A percentile compares a stretch with the other conserved stretches of the same genome.
These are phyloP conservation scores for Phytophthora fragariaefolia DNA, from an alignment of 352 stramenopile species.

Conservation along the genomic window DNA sequence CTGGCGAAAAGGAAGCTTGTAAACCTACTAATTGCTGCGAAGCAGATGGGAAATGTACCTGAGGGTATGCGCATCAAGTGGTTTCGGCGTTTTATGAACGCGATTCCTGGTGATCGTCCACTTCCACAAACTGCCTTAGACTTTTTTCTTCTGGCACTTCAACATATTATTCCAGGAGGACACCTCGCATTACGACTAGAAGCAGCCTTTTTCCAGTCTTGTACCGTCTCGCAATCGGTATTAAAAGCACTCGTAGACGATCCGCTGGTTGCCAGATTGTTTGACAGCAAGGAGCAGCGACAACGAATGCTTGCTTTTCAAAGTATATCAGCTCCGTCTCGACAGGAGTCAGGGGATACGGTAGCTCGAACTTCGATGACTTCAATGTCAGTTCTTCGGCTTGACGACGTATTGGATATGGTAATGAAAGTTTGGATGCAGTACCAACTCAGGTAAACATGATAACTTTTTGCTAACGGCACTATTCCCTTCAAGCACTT, in stretches of 20 bases:
- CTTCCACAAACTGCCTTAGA: constrained; percentile 54
- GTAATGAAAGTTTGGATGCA: constrained; percentile 80
- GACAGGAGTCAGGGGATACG: constrained; percentile 16
- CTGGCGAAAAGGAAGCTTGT: constrained; percentile 63
- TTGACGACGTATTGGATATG: constrained; percentile 76
- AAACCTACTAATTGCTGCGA: constrained; percentile 51
- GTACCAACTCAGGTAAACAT: constrained; percentile 54
- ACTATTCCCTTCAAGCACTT: background rate
- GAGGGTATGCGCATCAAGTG: constrained; percentile 68
- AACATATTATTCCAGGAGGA: constrained; percentile 52
- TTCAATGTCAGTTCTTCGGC: constrained; percentile 41
- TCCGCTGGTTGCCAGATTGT: constrained; percentile 47
- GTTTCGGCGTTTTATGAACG: constrained; percentile 69
- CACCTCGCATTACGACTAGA: constrained; percentile 53
- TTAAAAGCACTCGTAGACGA: constrained; percentile 58
- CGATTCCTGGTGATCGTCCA: constrained; percentile 31
- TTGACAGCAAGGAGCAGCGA: constrained; percentile 59
- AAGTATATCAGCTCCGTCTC: constrained; percentile 17
- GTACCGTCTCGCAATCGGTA: constrained; percentile 45
- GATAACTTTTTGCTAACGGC: background rate
- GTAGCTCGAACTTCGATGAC: constrained; percentile 8
- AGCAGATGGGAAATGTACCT: constrained; percentile 44
- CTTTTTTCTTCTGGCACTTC: constrained; percentile 61
- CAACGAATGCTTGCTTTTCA: constrained; percentile 47
- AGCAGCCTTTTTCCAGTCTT: constrained; percentile 54